Conservation (phyloP, 331 rosid species). For the Saraca asoca region DNA sequence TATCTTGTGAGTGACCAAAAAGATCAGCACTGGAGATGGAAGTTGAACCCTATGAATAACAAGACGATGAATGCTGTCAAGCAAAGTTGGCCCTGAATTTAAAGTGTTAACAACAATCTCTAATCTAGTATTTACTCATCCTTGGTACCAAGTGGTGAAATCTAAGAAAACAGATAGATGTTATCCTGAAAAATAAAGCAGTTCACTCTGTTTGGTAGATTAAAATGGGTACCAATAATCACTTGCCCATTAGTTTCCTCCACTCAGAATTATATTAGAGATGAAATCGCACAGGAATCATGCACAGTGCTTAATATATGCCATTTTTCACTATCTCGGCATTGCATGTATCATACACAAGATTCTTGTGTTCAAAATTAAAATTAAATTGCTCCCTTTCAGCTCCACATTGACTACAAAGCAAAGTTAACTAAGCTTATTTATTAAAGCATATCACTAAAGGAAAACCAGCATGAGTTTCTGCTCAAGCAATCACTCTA, state of each 20-base stretch:
- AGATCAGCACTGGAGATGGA: conserved; percentile 93
- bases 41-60: conserved; percentile 61
- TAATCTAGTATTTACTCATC: neutral
- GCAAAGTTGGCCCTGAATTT: neutral
- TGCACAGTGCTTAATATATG: neutral
- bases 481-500: too few species aligned
- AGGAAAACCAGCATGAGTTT: too few species aligned
- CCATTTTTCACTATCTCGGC: neutral
- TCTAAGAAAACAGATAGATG: neutral
- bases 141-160: neutral
- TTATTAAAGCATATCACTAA: too few species aligned
- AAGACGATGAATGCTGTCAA: conserved; percentile 33
- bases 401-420: too few species aligned
- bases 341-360: too few species aligned
- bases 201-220: neutral
- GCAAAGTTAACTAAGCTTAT: too few species aligned
- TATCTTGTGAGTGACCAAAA: conserved; percentile 61
- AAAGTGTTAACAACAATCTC: neutral
- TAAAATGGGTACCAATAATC: neutral
- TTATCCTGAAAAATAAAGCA: conserved; percentile 1
- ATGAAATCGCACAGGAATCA: neutral
- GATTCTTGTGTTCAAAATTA: too few species aligned
- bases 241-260: neutral
- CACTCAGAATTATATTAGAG: neutral
- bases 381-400: too few species aligned